Conservation (phyloP, 2,329 filamentous ascomycete species). For the Ceratocystis alfenasii region DNA sequence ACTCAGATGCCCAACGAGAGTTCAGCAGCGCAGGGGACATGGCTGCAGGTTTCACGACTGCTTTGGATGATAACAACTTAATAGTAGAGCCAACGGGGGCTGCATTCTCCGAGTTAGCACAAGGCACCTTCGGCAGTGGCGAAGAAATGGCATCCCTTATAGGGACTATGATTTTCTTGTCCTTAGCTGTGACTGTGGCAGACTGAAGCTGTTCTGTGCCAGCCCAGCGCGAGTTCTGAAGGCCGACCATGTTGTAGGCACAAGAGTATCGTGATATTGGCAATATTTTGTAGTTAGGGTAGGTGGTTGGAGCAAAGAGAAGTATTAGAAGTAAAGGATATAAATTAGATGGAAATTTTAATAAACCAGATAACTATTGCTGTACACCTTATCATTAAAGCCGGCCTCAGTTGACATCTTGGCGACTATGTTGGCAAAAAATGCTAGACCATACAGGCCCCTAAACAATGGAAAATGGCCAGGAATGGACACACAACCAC, state of each 20-base stretch:
- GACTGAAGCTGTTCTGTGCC: background rate
- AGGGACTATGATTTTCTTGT: background rate
- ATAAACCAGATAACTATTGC: background rate
- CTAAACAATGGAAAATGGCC: background rate
- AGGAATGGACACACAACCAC: background rate
- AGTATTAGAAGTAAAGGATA: background rate
- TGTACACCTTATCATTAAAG: background rate
- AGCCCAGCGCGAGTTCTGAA: constrained; percentile 16
- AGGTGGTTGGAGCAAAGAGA: background rate
- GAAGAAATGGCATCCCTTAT: background rate
- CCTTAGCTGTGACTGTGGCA: background rate
- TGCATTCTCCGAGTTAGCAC: background rate
- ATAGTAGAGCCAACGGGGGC: background rate
- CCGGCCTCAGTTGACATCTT: background rate
- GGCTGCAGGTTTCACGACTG: background rate
- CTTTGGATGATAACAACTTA: background rate
- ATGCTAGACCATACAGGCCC: background rate
- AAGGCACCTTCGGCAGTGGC: background rate
- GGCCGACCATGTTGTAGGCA: constrained; percentile 11
- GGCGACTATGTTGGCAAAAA: background rate
- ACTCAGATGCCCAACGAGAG: constrained; percentile 20
- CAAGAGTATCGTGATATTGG: background rate
- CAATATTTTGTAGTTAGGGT: background rate
- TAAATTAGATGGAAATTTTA: background rate
- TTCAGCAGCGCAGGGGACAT: background rate